Conservation (phyloP, 306 rosid genomes). For the Prunus mongolica region DNA sequence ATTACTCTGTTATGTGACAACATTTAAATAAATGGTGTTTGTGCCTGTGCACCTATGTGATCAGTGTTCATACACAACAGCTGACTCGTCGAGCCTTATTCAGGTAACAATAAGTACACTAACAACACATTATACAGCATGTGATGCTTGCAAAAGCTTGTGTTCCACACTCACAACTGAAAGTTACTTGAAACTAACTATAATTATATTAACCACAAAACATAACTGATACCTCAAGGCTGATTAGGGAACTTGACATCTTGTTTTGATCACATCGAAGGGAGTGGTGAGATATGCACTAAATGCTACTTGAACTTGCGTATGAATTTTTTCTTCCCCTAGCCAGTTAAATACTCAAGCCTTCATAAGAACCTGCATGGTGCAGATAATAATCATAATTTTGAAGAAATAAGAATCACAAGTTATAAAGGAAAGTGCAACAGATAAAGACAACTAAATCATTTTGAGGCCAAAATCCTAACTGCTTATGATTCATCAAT, state of each 20-base stretch:
- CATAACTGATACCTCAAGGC: slow-evolving; percentile 48
- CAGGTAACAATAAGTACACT: too few species aligned
- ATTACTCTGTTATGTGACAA: too few species aligned
- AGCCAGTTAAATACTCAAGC: slow-evolving; percentile 50
- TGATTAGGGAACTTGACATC: slow-evolving; percentile 83
- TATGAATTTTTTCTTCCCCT: slow-evolving; percentile 56
- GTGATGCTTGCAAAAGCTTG: too few species aligned
- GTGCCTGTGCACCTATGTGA: too few species aligned
- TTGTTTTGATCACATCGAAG: slow-evolving; percentile 76
- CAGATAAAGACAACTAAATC: slow-evolving; percentile 2
- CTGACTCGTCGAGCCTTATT: too few species aligned
- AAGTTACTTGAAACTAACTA: background rate
- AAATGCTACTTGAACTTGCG: background rate
- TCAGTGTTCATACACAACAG: too few species aligned
- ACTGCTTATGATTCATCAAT: background rate
- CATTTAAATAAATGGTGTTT: too few species aligned
- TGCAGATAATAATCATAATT: slow-evolving; percentile 4
- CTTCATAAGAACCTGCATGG: slow-evolving; percentile 69
- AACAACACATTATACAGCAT: too few species aligned
- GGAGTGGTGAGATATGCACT: slow-evolving; percentile 90
- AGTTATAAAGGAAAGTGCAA: background rate
- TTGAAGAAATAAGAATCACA: background rate
- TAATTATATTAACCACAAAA: slow-evolving; percentile 3
- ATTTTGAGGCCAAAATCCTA: background rate
- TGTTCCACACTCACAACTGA: background rate